Evolutionary conservation across 2,329 filamentous ascomycete species (phyloP), one percentile per base, ranked within the genome.

Genomic region (Dactylellina cionopaga): DNA sequence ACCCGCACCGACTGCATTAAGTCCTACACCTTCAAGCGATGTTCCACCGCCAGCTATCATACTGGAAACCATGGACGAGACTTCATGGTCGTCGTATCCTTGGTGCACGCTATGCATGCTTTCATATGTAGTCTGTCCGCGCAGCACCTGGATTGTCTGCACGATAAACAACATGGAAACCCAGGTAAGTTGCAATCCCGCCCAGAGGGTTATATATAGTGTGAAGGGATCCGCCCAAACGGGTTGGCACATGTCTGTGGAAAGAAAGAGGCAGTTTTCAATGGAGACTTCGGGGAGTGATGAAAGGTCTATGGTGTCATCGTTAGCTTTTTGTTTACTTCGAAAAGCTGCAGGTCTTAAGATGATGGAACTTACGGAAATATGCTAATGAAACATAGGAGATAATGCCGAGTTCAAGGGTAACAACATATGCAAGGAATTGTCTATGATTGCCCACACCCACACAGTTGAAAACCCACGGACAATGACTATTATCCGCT

Each of bases 381-480:
- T 74, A 25, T 46, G 25, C 46, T 9, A 64, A 47, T 56, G 60
- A 52, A 29, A 69, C 69, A 22, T 64, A 55, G 13, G 37, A 71
- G 51, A 55, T 39, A 56, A 49, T 90, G 27, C 92, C 92, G 13
- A 90, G 75, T 60, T 92, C 90, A 74, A 99, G 82, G 77, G 82
- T 88, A 41, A 96, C 82, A 15, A 99, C 86, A 79, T 98, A 99
- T 52, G 97, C 83, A 78, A 97, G 90, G 80, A 99, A 99, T 77
- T 97, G 93, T 11, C 95, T 89, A 78, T 98, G 91, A 80, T 98
- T 99, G 82, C 98, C 98, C 75, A 95, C 87, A 43, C 92, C 95
- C 41, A 99, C 87, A 78, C 95, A 99, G 81, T 97, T 98, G 81
- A 96, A 91, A 22, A 98, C 91, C 95, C 95, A 99, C 0, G 95